Conservation (phyloP, 768 basidiomycete species). For the Krasilnikovozyma curviuscula region DNA sequence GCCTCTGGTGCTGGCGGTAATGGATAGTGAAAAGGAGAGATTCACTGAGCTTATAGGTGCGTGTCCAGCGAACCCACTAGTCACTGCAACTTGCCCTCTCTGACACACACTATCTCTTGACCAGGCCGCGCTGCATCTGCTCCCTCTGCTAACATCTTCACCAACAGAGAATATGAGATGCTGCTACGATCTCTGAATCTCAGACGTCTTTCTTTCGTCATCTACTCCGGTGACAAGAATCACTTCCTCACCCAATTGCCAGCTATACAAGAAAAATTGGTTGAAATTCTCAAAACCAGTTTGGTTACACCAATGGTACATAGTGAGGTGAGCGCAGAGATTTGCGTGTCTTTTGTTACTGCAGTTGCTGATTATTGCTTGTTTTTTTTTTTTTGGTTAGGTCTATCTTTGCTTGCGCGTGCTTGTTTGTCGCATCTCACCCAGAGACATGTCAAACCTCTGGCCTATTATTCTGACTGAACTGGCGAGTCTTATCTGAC, state of each 20-base stretch:
- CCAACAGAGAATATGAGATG: conserved; percentile 87
- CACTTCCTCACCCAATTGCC: conserved; percentile 77
- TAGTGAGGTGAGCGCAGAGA: conserved; percentile 51
- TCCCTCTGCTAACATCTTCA: conserved; percentile 88
- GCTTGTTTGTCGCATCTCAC: conserved; percentile 68
- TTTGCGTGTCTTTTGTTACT: neutral
- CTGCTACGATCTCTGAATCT: conserved; percentile 65
- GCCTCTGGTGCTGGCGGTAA: conserved; percentile 53
- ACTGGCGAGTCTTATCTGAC: conserved; percentile 35
- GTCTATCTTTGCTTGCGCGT: conserved; percentile 77
- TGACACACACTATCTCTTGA: neutral
- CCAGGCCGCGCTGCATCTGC: conserved; percentile 43
- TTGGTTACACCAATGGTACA: conserved; percentile 65
- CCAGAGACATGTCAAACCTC: conserved; percentile 80
- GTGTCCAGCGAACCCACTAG: conserved; percentile 8
- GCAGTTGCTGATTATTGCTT: too few species aligned
- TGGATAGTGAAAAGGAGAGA: conserved; percentile 70
- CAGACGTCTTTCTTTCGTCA: conserved; percentile 62
- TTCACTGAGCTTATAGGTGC: conserved; percentile 68
- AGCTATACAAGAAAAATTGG: conserved; percentile 87
- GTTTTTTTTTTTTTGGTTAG: conserved; percentile 14
- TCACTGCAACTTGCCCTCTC: neutral
- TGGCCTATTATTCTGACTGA: conserved; percentile 94
- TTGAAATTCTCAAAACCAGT: conserved; percentile 65
- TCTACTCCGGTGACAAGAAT: conserved; percentile 79